Percentiles rank a stretch among this genome's conserved stretches.
Conservation (phyloP, 2,329 filamentous ascomycete genomes). For the Aureobasidium musti region DNA sequence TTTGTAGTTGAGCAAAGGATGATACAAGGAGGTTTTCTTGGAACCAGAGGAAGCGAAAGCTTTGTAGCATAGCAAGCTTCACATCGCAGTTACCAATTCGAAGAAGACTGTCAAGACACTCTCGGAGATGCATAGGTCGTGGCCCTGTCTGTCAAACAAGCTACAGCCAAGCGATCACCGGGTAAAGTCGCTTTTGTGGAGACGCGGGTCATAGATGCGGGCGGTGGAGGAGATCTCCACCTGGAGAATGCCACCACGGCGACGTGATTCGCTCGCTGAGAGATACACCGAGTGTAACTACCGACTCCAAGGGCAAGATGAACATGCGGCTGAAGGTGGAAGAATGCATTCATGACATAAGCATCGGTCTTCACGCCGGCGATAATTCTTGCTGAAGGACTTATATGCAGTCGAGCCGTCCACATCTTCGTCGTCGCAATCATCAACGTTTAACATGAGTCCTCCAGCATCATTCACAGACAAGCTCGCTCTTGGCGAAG, state of each 20-base stretch:
- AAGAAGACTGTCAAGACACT: too few species aligned
- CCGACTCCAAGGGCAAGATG: not conserved
- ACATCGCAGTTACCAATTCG: too few species aligned
- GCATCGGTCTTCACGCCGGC: constrained; percentile 3
- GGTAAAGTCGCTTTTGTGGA: constrained; percentile 12
- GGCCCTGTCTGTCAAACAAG: not conserved
- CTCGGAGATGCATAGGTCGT: too few species aligned
- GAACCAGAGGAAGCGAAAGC: too few species aligned
- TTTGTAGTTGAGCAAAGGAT: too few species aligned
- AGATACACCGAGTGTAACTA: constrained; percentile 1
- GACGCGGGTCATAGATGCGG: constrained; percentile 20
- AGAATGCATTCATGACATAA: constrained; percentile 21
- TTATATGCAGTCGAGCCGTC: not conserved
- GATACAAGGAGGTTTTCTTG: too few species aligned
- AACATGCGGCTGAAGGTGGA: constrained; percentile 10
- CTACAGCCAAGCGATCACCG: not conserved
- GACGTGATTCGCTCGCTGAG: constrained; percentile 17
- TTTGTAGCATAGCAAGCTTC: too few species aligned
- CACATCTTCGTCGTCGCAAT: not conserved
- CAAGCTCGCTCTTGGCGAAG: constrained; percentile 35
- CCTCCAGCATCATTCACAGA: constrained; percentile 33
- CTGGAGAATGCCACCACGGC: not conserved
- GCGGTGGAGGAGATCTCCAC: not conserved
- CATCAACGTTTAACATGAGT: constrained; percentile 1
- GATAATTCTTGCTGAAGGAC: not conserved